Percentiles rank a stretch among this genome's conserved stretches.
Evolutionary conservation across 306 rosid genomes (phyloP).

Genomic region (Ochetophila trinervis): DNA sequence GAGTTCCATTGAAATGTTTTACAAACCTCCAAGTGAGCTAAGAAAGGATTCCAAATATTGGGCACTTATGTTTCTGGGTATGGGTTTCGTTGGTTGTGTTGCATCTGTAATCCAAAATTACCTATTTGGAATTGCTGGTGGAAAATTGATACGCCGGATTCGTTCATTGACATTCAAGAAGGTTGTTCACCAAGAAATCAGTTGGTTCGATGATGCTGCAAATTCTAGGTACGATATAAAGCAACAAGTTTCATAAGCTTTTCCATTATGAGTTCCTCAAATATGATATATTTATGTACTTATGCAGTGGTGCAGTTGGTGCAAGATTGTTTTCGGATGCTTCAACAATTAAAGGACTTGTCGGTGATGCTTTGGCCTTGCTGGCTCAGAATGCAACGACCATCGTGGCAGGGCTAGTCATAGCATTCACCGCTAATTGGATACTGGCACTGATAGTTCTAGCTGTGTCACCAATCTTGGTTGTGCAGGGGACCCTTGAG

Average conservation of each 20-base stretch:
- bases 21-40: constrained; percentile 18
- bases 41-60: constrained; percentile 20
- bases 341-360: constrained; percentile 45
- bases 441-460: constrained; percentile 1
- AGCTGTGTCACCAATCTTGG: not conserved
- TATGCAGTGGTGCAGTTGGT: constrained; percentile 39
- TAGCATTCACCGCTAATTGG: constrained; percentile 11
- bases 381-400: constrained; percentile 34
- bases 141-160: constrained; percentile 44
- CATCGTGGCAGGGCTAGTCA: not conserved
- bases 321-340: constrained; percentile 59
- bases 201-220: constrained; percentile 29
- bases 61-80: constrained; percentile 37
- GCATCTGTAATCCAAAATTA: constrained; percentile 37
- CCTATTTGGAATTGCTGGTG: constrained; percentile 50
- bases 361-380: constrained; percentile 58
- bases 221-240: constrained; percentile 25
- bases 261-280: no score
- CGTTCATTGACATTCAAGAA: constrained; percentile 45
- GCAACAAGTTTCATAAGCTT: no score
- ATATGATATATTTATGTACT: no score
- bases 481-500: not conserved
- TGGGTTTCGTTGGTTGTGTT: constrained; percentile 38
- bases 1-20: constrained; percentile 11
- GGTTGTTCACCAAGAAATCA: constrained; percentile 46